These are phyloP conservation scores for Nelumbo lutea DNA, from an alignment of 164 flowering plant genomes.

Conservation along the genomic window DNA sequence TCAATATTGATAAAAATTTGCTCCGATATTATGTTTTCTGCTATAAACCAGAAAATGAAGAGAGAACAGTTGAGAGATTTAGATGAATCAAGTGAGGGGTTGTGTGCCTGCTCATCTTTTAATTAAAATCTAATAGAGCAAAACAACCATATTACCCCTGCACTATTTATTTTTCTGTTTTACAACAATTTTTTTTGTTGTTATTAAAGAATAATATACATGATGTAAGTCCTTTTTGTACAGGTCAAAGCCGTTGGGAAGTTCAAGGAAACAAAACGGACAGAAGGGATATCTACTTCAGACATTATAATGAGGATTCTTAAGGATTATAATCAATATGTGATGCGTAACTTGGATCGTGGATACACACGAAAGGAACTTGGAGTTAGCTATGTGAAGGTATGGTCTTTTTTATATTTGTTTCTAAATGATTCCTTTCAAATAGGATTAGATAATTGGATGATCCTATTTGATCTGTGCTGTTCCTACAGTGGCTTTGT, in stretches of 20 bases:
- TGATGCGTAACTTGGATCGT: constrained; percentile 89
- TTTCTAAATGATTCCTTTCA: neutral
- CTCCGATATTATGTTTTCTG: too few relatives aligned
- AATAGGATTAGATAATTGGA: neutral
- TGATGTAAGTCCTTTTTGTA: constrained; percentile 3
- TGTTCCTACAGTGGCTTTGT: too few relatives aligned
- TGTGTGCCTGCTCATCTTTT: neutral
- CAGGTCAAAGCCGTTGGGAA: constrained; percentile 72
- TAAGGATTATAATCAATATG: constrained; percentile 92
- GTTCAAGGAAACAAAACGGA: constrained; percentile 78
- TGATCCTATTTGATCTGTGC: neutral
- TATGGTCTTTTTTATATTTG: constrained; percentile 16
- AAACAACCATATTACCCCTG: too few relatives aligned
- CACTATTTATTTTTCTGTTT: neutral
- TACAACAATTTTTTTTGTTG: neutral
- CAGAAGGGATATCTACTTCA: constrained; percentile 87
- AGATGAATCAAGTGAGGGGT: too few relatives aligned
- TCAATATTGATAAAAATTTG: too few relatives aligned
- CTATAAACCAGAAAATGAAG: too few relatives aligned
- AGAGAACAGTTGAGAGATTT: too few relatives aligned
- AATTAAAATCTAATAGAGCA: too few relatives aligned
- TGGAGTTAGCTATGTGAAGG: constrained; percentile 95
- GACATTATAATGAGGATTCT: constrained; percentile 87
- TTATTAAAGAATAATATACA: too few relatives aligned
- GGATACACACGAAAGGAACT: constrained; percentile 95